Conservation (phyloP, 1,284 basidiomycete species). For the Pseudozyma pruni region DNA sequence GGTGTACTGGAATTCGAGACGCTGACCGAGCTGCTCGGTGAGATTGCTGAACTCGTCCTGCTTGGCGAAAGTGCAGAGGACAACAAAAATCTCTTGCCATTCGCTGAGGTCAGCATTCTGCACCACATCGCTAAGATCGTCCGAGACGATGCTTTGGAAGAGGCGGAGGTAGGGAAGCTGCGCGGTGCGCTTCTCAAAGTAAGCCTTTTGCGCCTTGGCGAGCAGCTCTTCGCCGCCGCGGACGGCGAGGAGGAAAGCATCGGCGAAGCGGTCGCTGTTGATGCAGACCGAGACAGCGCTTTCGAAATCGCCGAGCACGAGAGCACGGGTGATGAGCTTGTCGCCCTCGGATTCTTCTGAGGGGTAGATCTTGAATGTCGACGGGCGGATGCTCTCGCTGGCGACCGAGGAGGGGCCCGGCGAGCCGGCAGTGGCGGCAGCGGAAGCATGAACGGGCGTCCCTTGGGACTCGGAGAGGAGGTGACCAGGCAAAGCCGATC, state of each 20-base stretch:
- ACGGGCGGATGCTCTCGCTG: conserved; percentile 74
- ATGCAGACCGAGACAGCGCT: conserved; percentile 92
- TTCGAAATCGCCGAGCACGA: conserved; percentile 93
- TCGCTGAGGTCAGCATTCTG: conserved; percentile 94
- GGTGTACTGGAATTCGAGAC: conserved; percentile 84
- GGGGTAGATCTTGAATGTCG: conserved; percentile 92
- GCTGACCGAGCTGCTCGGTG: conserved; percentile 88
- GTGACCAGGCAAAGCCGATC: conserved; percentile 74
- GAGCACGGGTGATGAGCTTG: conserved; percentile 86
- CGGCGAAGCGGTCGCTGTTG: conserved; percentile 88
- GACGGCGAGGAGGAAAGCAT: conserved; percentile 91
- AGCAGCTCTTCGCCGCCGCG: conserved; percentile 91
- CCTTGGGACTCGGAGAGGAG: conserved; percentile 75
- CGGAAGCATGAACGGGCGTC: conserved; percentile 38
- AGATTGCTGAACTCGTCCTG: conserved; percentile 85
- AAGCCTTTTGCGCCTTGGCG: conserved; percentile 87
- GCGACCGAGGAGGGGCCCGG: conserved; percentile 76
- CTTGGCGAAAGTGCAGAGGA: conserved; percentile 92
- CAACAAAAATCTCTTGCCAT: conserved; percentile 97
- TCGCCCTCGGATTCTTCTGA: conserved; percentile 87
- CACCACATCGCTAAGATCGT: conserved; percentile 90
- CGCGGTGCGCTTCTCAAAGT: conserved; percentile 85
- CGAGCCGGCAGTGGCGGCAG: conserved; percentile 71
- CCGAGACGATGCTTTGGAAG: conserved; percentile 92
- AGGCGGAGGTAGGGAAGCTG: conserved; percentile 88